These are phyloP conservation scores for Miamiensis avidus DNA, from an alignment of 169 alveolate genomes.

Conservation along the genomic window DNA sequence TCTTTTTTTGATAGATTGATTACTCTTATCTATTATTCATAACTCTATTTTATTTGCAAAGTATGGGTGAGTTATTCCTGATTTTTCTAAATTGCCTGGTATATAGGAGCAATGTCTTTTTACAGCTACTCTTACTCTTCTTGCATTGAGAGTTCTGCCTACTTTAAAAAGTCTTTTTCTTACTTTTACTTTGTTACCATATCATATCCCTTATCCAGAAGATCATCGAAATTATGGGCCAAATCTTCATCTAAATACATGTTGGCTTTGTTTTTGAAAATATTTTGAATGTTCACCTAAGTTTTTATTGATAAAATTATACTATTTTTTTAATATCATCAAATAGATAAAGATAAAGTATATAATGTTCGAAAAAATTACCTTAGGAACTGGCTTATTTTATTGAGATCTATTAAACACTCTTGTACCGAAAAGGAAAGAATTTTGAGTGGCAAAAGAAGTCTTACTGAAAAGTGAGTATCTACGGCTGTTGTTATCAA, in stretches of 20 bases:
- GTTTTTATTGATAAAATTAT: constrained; percentile 1
- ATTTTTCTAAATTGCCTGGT: background rate
- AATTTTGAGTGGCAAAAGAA: constrained; percentile 21
- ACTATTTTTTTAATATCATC: constrained; percentile 19
- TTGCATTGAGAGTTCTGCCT: constrained; percentile 10
- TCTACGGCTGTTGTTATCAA: background rate
- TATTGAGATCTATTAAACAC: background rate
- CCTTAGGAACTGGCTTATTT: background rate
- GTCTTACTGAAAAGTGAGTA: constrained; percentile 19
- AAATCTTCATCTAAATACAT: constrained; percentile 23
- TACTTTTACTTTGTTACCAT: constrained; percentile 12
- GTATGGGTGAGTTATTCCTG: constrained; percentile 9
- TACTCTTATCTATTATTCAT: background rate
- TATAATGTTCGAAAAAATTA: no score
- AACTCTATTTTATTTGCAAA: background rate
- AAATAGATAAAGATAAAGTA: no score
- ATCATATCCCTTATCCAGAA: constrained; percentile 22
- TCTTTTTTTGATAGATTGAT: no score
- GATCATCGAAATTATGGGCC: constrained; percentile 22
- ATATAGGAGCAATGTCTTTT: constrained; percentile 22
- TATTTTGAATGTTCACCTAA: constrained; percentile 5
- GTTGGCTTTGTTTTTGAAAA: constrained; percentile 21
- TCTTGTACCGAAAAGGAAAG: constrained; percentile 19
- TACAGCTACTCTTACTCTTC: constrained; percentile 1
- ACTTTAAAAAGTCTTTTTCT: constrained; percentile 22